These are phyloP conservation scores for Leccinum boreale DNA, from an alignment of 768 basidiomycete genomes.

Conservation along the genomic window DNA sequence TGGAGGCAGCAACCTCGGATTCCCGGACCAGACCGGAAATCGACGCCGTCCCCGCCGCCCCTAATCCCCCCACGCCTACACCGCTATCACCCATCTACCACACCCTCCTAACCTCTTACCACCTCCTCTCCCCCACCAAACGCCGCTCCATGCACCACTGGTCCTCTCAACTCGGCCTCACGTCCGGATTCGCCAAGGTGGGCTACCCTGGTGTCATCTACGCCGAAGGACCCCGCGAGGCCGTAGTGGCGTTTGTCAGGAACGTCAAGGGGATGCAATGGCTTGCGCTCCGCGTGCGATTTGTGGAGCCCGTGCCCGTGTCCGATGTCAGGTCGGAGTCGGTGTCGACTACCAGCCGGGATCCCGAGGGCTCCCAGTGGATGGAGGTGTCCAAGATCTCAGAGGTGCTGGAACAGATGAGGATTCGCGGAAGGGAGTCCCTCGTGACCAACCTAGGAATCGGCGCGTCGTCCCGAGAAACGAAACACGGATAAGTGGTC, in stretches of 20 bases:
- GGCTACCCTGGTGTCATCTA: constrained; percentile 78
- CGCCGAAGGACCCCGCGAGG: constrained; percentile 49
- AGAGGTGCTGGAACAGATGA: constrained; percentile 68
- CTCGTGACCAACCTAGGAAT: constrained; percentile 65
- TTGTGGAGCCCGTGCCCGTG: constrained; percentile 42
- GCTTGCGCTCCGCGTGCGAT: constrained; percentile 64
- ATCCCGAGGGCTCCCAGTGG: constrained; percentile 36
- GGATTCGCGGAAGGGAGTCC: constrained; percentile 48
- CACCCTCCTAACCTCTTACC: constrained; percentile 70
- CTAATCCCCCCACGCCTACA: not conserved
- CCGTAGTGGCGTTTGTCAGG: constrained; percentile 59
- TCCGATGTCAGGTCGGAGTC: not conserved
- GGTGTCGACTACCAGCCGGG: not conserved
- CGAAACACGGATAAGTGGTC: not conserved
- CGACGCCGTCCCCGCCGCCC: not conserved
- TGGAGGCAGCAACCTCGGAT: not conserved
- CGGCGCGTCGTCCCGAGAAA: constrained; percentile 36
- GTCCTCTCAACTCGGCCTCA: constrained; percentile 49
- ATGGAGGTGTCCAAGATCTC: constrained; percentile 65
- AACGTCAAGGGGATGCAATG: constrained; percentile 78
- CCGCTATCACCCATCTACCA: constrained; percentile 38
- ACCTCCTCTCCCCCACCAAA: constrained; percentile 63
- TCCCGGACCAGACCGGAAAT: not conserved
- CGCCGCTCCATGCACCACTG: constrained; percentile 55
- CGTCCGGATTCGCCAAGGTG: constrained; percentile 65